Conservation (phyloP, 148 eudicot species). For the Silene conica region DNA sequence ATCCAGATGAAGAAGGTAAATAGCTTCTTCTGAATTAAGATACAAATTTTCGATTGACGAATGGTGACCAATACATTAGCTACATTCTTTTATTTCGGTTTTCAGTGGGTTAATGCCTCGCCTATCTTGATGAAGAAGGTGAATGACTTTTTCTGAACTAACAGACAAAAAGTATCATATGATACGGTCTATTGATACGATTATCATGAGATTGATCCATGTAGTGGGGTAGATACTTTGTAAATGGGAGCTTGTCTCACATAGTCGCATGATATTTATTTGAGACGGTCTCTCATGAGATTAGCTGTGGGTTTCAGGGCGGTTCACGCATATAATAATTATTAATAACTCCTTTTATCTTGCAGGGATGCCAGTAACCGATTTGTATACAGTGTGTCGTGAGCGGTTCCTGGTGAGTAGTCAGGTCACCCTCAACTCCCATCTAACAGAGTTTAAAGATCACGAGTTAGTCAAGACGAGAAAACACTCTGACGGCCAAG, state of each 20-base stretch:
- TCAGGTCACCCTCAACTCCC: conserved; percentile 83
- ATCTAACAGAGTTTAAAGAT: conserved; percentile 89
- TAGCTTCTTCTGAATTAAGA: conserved; percentile 2
- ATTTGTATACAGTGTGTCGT: conserved; percentile 64
- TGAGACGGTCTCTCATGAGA: background rate
- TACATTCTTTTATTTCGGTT: background rate
- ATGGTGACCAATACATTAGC: no score
- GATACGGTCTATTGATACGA: background rate
- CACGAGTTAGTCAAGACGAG: conserved; percentile 78
- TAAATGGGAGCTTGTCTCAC: background rate
- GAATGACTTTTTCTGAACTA: background rate
- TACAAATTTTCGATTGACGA: background rate
- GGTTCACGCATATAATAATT: background rate
- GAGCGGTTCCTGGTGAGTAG: conserved; percentile 91
- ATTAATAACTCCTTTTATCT: conserved; percentile 2
- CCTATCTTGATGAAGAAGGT: background rate
- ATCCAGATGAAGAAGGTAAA: conserved; percentile 79
- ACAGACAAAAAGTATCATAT: background rate
- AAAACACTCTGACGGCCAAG: conserved; percentile 84
- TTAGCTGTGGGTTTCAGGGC: background rate
- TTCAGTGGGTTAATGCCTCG: background rate
- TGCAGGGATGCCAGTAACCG: conserved; percentile 68
- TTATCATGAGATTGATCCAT: background rate
- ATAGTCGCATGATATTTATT: no score
- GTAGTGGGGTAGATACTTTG: background rate